A percentile compares a stretch with the other conserved stretches of the same genome.
Evolutionary conservation across 257 asterid genomes (phyloP).

Genomic region (Capsicum rhomboideum): DNA sequence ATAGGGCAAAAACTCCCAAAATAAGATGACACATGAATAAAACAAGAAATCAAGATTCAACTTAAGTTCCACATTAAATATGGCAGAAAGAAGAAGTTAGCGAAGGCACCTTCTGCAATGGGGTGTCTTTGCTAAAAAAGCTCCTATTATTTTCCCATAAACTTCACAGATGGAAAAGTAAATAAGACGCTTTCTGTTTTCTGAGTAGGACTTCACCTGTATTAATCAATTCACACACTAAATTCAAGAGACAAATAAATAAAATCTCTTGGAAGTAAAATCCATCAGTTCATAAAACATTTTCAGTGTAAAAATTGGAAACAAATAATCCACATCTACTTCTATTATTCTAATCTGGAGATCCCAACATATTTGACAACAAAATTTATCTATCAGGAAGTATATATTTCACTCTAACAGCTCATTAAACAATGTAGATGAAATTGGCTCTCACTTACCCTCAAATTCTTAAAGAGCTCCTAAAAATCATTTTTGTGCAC

Average conservation of each 20-base stretch:
- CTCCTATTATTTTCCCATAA: conserved; percentile 82
- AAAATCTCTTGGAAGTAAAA: background rate
- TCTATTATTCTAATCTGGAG: background rate
- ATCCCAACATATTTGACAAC: background rate
- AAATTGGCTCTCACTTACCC: too few relatives aligned
- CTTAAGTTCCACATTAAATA: background rate
- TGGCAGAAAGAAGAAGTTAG: conserved; percentile 3
- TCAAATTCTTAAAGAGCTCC: too few relatives aligned
- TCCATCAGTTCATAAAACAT: background rate
- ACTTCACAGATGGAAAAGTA: conserved; percentile 91
- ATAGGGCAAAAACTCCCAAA: background rate
- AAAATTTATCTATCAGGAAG: background rate
- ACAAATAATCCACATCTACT: background rate
- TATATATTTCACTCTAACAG: too few relatives aligned
- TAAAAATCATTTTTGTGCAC: too few relatives aligned
- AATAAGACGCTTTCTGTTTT: conserved; percentile 76
- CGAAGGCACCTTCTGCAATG: conserved; percentile 61
- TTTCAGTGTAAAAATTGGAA: too few relatives aligned
- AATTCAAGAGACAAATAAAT: background rate
- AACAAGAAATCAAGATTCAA: background rate
- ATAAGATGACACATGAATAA: background rate
- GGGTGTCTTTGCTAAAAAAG: conserved; percentile 74
- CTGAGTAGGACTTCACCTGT: conserved; percentile 87
- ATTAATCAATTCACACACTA: conserved; percentile 5
- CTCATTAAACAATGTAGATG: too few relatives aligned